These are phyloP conservation scores for Paraurostyla sp. DNA, from an alignment of 73 alveolate genomes.

Conservation along the genomic window DNA sequence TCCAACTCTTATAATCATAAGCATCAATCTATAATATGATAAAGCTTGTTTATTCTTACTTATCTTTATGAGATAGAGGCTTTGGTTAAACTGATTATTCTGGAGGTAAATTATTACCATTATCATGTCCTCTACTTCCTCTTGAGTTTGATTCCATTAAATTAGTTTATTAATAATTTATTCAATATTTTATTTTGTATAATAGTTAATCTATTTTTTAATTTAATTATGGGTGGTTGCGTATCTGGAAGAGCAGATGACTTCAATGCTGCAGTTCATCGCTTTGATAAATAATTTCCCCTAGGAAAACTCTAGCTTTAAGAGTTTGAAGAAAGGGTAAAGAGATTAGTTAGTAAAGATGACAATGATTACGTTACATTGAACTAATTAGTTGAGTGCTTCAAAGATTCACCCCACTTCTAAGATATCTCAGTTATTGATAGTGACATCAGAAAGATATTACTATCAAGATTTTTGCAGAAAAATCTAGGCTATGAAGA, in stretches of 20 bases:
- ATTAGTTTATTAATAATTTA: not conserved
- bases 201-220: not conserved
- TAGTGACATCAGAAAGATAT: not conserved
- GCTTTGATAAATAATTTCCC: constrained; percentile 27
- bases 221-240: not conserved
- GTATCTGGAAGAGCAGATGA: constrained; percentile 14
- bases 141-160: constrained; percentile 12
- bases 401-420: not conserved
- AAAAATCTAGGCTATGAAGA: not conserved
- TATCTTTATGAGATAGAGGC: constrained; percentile 34
- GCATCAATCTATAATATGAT: not conserved
- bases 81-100: constrained; percentile 30
- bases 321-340: constrained; percentile 45
- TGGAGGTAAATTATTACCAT: not conserved
- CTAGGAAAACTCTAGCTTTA: not conserved
- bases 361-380: constrained; percentile 31
- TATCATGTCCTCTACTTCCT: not conserved
- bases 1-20: constrained; percentile 58
- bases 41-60: not conserved
- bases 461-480: not conserved
- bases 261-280: not conserved
- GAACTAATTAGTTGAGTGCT: not conserved
- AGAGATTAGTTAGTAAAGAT: constrained; percentile 14
- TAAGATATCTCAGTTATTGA: not conserved
- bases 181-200: not conserved